Conservation (phyloP, 768 basidiomycete genomes). For the Tulasnella sp. region DNA sequence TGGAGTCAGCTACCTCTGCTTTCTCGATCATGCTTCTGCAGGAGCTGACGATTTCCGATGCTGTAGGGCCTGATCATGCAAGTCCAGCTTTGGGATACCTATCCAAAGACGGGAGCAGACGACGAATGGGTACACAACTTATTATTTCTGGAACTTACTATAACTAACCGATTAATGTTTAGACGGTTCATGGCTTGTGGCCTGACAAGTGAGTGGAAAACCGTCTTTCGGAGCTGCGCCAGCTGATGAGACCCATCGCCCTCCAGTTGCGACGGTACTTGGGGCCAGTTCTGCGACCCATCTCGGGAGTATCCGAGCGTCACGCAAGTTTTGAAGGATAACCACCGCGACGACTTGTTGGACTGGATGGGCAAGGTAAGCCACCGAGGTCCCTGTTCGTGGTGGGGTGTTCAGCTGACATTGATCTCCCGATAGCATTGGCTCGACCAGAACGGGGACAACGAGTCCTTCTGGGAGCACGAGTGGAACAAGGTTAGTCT, state of each 20-base stretch:
- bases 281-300: constrained; percentile 28
- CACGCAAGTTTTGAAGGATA: constrained; percentile 23
- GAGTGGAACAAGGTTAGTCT: constrained; percentile 25
- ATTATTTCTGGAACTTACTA: neutral
- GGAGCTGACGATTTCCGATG: neutral
- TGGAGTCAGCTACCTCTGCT: constrained; percentile 39
- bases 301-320: constrained; percentile 27
- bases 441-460: constrained; percentile 24
- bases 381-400: neutral
- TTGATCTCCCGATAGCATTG: neutral
- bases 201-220: constrained; percentile 11
- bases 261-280: constrained; percentile 22
- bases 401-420: neutral
- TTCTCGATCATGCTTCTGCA: neutral
- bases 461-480: constrained; percentile 31
- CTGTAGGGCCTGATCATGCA: constrained; percentile 53
- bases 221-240: neutral
- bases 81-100: constrained; percentile 66
- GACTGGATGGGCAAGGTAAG: constrained; percentile 25
- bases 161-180: neutral
- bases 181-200: constrained; percentile 45
- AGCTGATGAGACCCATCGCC: neutral
- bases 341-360: constrained; percentile 22
- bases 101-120: constrained; percentile 52
- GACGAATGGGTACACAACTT: constrained; percentile 53